A percentile compares a stretch with the other conserved stretches of the same genome.
Evolutionary conservation across 75 land plant species (phyloP).

Genomic region (Pseudotsuga menziesii): DNA sequence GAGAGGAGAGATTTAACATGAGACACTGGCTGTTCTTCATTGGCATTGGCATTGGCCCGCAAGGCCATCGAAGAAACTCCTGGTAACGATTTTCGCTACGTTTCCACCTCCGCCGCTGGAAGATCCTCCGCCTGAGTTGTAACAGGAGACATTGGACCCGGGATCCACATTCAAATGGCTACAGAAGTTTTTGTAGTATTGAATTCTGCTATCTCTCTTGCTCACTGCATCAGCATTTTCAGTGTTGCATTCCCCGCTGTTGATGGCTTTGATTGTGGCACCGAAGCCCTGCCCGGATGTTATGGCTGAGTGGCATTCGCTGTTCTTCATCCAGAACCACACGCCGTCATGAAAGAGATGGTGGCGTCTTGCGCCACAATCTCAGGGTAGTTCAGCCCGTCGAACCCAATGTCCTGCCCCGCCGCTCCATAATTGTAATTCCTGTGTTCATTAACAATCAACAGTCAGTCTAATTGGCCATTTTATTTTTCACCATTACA

Average conservation of each 20-base stretch:
- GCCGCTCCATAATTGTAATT: constrained; percentile 69
- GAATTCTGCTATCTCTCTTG: constrained; percentile 15
- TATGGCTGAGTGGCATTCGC: constrained; percentile 13
- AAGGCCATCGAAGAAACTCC: too few species aligned
- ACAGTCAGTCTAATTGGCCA: too few species aligned
- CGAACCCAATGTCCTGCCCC: constrained; percentile 28
- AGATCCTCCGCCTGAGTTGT: too few species aligned
- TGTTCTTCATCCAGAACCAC: constrained; percentile 77
- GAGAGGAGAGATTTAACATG: too few species aligned
- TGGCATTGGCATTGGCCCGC: too few species aligned
- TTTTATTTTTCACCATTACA: too few species aligned
- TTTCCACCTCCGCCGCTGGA: too few species aligned
- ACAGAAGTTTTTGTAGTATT: constrained; percentile 27
- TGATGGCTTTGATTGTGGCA: constrained; percentile 32
- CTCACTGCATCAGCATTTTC: constrained; percentile 7
- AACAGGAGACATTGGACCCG: constrained; percentile 31
- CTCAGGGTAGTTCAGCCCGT: constrained; percentile 41
- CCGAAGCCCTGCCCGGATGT: constrained; percentile 35
- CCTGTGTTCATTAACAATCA: constrained; percentile 21
- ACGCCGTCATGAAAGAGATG: constrained; percentile 56
- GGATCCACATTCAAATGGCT: neutral
- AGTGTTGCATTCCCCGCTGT: constrained; percentile 28
- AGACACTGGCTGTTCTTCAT: too few species aligned
- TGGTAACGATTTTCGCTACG: too few species aligned
- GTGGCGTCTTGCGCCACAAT: constrained; percentile 34